These are phyloP conservation scores for Populus davidiana DNA, from an alignment of 345 rosid species.

Conservation along the genomic window DNA sequence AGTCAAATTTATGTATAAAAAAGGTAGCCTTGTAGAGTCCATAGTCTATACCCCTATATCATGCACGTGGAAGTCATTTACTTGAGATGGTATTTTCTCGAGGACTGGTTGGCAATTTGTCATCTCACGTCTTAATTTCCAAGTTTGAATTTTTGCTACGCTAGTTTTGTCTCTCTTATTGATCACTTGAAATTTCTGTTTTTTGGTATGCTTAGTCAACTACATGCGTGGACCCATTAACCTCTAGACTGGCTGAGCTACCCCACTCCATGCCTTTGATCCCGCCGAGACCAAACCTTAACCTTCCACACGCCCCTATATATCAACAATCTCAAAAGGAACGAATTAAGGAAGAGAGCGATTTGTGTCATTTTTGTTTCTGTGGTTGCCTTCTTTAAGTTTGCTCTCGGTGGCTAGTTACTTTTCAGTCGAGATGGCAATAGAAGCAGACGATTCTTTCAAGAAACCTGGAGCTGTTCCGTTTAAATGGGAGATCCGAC, in stretches of 20 bases:
- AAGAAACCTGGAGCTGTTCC: conserved; percentile 74
- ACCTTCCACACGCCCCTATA: neutral
- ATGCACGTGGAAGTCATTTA: neutral
- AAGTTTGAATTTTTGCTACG: neutral
- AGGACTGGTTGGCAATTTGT: neutral
- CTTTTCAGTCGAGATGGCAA: conserved; percentile 24
- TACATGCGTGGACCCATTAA: conserved; percentile 14
- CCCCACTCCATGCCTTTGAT: conserved; percentile 55
- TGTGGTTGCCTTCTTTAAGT: neutral
- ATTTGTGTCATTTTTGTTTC: neutral
- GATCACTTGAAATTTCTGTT: neutral
- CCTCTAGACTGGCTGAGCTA: conserved; percentile 23
- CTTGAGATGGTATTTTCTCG: neutral
- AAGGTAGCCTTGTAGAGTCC: too few species aligned
- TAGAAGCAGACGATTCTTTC: conserved; percentile 60
- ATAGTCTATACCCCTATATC: neutral
- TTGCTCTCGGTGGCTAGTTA: neutral
- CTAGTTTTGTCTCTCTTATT: neutral
- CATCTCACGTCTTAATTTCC: neutral
- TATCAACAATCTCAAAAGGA: neutral
- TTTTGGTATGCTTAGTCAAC: neutral
- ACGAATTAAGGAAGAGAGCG: neutral
- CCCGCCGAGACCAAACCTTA: conserved; percentile 31
- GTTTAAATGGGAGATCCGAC: conserved; percentile 97
- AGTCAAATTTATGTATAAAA: neutral